phyloP scores from a whole-genome alignment of 2,329 filamentous ascomycete genomes.

The Gnomoniopsis sp. region DNA sequence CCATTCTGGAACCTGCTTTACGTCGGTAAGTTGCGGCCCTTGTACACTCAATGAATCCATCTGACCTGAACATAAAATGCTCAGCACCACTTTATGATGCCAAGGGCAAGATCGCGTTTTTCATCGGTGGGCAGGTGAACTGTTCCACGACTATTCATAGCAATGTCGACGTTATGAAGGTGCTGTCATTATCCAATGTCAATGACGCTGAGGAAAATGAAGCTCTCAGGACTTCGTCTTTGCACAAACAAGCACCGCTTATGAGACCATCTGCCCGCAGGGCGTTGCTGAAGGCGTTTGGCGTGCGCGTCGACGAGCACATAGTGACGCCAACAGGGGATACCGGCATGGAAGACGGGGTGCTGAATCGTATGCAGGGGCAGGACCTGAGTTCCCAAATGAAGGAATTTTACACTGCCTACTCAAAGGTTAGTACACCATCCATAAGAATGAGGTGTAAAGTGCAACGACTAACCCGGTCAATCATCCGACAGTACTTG shows the following conservation, averaged over 20 bases:
- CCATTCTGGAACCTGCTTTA: conserved; percentile 57
- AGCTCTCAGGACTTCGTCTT: background rate
- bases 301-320: conserved; percentile 4
- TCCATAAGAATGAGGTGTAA: background rate
- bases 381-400: conserved; percentile 24
- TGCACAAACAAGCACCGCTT: background rate
- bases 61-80: background rate
- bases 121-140: conserved; percentile 56
- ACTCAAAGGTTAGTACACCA: conserved; percentile 22
- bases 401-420: conserved; percentile 27
- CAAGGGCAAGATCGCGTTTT: conserved; percentile 46
- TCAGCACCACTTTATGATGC: conserved; percentile 44
- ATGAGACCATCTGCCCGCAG: conserved; percentile 7
- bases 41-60: too few relatives aligned
- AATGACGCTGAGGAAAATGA: background rate
- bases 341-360: conserved; percentile 24
- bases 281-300: conserved; percentile 17
- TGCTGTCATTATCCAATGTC: conserved; percentile 2
- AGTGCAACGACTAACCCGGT: background rate
- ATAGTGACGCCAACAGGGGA: conserved; percentile 17
- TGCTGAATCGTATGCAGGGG: conserved; percentile 25
- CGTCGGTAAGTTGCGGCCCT: conserved; percentile 29
- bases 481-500: conserved; percentile 17
- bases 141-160: conserved; percentile 51
- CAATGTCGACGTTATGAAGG: conserved; percentile 44